A percentile compares a stretch with the other conserved stretches of the same genome.
Conservation (phyloP, 2,329 filamentous ascomycete genomes). For the Thielaviopsis populi region DNA sequence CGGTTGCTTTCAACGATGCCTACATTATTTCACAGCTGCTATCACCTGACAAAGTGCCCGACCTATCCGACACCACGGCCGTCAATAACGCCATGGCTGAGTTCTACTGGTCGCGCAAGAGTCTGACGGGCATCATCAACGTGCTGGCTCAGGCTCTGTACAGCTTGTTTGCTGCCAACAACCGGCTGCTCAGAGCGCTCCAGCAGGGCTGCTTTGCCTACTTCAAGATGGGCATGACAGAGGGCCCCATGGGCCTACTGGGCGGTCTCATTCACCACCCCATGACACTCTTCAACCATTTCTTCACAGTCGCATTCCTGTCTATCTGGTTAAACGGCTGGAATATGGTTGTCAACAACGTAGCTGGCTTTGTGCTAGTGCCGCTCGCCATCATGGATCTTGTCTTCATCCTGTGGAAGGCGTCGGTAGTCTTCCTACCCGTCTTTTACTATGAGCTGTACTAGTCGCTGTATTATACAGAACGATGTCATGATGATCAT, state of each 20-base stretch:
- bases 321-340: conserved; percentile 54
- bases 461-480: conserved; percentile 11
- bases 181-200: conserved; percentile 59
- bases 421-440: conserved; percentile 67
- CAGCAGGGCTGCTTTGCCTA: conserved; percentile 87
- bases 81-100: conserved; percentile 53
- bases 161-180: conserved; percentile 74
- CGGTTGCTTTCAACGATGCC: conserved; percentile 87
- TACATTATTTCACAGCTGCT: conserved; percentile 63
- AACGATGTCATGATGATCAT: background rate
- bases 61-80: conserved; percentile 49
- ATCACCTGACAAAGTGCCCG: conserved; percentile 50
- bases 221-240: conserved; percentile 62
- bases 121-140: conserved; percentile 76
- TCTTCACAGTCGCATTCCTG: conserved; percentile 84
- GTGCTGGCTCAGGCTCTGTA: conserved; percentile 95
- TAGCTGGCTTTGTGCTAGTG: conserved; percentile 40
- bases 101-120: conserved; percentile 83
- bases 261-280: conserved; percentile 69
- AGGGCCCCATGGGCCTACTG: conserved; percentile 67
- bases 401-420: conserved; percentile 61
- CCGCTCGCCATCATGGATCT: conserved; percentile 52
- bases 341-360: conserved; percentile 28
- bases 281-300: conserved; percentile 70
- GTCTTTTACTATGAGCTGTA: conserved; percentile 56